Conservation (phyloP, 2,329 filamentous ascomycete genomes). For the Torrubiellomyces zombiae region DNA sequence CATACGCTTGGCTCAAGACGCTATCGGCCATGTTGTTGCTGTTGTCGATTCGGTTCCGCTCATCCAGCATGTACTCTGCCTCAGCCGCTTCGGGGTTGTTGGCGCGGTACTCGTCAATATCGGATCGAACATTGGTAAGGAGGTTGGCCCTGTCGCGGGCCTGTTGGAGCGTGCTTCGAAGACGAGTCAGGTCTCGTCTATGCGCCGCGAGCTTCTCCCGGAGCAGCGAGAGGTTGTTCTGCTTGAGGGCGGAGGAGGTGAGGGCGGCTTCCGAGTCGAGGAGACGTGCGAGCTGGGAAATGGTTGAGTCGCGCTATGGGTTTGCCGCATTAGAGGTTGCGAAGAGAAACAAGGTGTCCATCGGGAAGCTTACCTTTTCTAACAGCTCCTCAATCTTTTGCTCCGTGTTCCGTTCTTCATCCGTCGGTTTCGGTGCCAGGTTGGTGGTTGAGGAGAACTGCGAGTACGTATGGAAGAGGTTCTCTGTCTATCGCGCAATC, state of each 20-base stretch:
- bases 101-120: slow-evolving; percentile 78
- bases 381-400: slow-evolving; percentile 69
- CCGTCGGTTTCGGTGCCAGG: slow-evolving; percentile 66
- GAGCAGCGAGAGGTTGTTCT: slow-evolving; percentile 84
- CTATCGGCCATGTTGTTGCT: slow-evolving; percentile 80
- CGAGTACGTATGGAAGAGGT: slow-evolving; percentile 69
- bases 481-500: slow-evolving; percentile 50
- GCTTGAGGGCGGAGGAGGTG: slow-evolving; percentile 84
- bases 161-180: slow-evolving; percentile 57
- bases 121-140: slow-evolving; percentile 74
- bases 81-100: slow-evolving; percentile 70
- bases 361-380: slow-evolving; percentile 41
- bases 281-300: slow-evolving; percentile 69
- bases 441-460: slow-evolving; percentile 72
- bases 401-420: slow-evolving; percentile 70
- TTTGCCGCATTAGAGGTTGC: too few species aligned
- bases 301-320: slow-evolving; percentile 58
- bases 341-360: too few species aligned
- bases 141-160: slow-evolving; percentile 80
- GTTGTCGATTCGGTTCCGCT: slow-evolving; percentile 71
- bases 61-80: slow-evolving; percentile 93
- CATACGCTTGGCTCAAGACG: slow-evolving; percentile 88
- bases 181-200: slow-evolving; percentile 60
- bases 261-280: slow-evolving; percentile 84
- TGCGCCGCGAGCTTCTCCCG: slow-evolving; percentile 82